Conservation (phyloP, 208 protist species). For the Crithidia acanthocephali region DNA sequence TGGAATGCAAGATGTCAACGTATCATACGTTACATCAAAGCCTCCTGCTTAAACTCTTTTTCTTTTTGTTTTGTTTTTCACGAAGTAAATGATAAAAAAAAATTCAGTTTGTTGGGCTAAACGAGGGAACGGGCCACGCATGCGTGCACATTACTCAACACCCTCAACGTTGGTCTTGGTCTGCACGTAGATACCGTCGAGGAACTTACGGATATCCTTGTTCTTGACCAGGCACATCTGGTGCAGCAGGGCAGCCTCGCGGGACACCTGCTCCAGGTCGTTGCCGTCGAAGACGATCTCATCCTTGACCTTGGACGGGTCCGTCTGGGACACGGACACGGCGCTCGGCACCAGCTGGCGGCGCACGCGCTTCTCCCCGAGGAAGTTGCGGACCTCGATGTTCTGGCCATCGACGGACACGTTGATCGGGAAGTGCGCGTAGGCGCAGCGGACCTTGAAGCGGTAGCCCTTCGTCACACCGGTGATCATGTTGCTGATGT, state of each 20-base stretch:
- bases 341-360: constrained; percentile 87
- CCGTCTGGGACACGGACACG: constrained; percentile 89
- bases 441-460: constrained; percentile 99
- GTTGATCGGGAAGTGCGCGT: constrained; percentile 99
- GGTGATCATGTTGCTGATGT: constrained; percentile 99
- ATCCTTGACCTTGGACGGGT: constrained; percentile 96
- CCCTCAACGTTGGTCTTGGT: constrained; percentile 93
- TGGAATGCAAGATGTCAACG: too few relatives aligned
- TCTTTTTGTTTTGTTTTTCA: constrained; percentile 6
- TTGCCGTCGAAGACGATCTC: constrained; percentile 98
- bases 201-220: constrained; percentile 99
- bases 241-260: constrained; percentile 96
- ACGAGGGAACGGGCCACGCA: neutral
- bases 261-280: constrained; percentile 94
- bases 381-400: constrained; percentile 99
- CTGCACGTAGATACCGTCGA: constrained; percentile 99
- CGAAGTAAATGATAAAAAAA: constrained; percentile 18
- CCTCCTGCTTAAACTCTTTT: too few relatives aligned
- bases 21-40: too few relatives aligned
- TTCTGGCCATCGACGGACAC: constrained; percentile 91
- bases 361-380: constrained; percentile 98
- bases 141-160: constrained; percentile 40
- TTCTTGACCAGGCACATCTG: constrained; percentile 96
- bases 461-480: constrained; percentile 99
- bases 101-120: constrained; percentile 2